These are phyloP conservation scores for Grigorovia jiainica DNA, from an alignment of 805 yeast genomes.

Conservation along the genomic window DNA sequence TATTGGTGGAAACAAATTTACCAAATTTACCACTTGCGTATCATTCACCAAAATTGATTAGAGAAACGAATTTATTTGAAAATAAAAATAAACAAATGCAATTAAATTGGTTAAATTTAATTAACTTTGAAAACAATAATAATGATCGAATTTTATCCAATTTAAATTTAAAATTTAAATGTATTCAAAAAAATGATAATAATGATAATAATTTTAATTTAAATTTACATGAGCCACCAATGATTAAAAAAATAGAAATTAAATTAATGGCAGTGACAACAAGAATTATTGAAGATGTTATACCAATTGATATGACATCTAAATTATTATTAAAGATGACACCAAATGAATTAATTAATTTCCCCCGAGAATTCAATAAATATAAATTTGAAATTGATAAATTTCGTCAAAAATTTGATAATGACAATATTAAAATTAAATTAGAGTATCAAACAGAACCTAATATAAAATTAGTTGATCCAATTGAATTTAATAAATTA, in stretches of 20 bases:
- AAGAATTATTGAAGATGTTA: constrained; percentile 22
- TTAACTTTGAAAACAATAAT: constrained; percentile 15
- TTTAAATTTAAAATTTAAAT: constrained; percentile 21
- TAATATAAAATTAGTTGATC: constrained; percentile 10
- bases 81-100: constrained; percentile 21
- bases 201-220: constrained; percentile 13
- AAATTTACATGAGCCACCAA: constrained; percentile 19
- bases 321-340: too few relatives aligned
- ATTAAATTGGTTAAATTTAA: constrained; percentile 24
- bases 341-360: background rate
- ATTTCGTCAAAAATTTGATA: constrained; percentile 5
- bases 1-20: constrained; percentile 18
- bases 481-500: constrained; percentile 7
- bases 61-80: constrained; percentile 24
- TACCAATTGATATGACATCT: constrained; percentile 29
- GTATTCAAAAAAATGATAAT: constrained; percentile 21
- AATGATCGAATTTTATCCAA: constrained; percentile 18
- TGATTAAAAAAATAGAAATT: constrained; percentile 16
- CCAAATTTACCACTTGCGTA: constrained; percentile 30
- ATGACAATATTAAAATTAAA: constrained; percentile 7
- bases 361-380: constrained; percentile 10
- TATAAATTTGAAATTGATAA: constrained; percentile 6
- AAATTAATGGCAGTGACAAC: constrained; percentile 26
- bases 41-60: constrained; percentile 26
- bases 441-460: constrained; percentile 14